These are phyloP conservation scores for Amesomyces nigricolor DNA, from an alignment of 2,329 filamentous ascomycete species.

Conservation along the genomic window DNA sequence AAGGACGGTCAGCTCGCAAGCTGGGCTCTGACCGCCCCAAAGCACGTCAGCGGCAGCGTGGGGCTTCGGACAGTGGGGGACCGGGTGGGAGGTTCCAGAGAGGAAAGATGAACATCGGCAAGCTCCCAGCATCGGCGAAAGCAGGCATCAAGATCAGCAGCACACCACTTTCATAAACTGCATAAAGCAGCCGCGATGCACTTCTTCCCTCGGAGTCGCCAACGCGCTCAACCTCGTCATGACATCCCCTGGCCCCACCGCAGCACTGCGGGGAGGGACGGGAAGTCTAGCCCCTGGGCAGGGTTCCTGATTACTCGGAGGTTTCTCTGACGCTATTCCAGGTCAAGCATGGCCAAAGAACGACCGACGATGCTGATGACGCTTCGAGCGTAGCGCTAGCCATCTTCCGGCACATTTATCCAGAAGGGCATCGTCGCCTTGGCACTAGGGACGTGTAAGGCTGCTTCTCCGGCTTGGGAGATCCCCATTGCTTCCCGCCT, in stretches of 20 bases:
- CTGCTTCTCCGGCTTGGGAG: not conserved
- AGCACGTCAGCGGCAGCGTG: constrained; percentile 6
- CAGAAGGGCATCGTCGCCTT: constrained; percentile 16
- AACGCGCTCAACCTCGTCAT: constrained; percentile 7
- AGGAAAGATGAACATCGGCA: not conserved
- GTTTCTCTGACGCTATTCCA: constrained; percentile 12
- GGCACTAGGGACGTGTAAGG: not conserved
- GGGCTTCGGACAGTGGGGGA: not conserved
- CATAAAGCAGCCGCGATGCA: constrained; percentile 9
- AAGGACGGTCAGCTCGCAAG: constrained; percentile 9
- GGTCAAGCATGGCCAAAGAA: constrained; percentile 5
- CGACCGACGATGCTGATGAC: not conserved
- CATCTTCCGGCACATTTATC: constrained; percentile 23
- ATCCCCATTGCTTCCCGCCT: not conserved
- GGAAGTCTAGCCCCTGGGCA: constrained; percentile 1
- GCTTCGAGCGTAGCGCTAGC: constrained; percentile 3
- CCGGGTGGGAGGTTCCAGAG: not conserved
- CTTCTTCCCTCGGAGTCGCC: constrained; percentile 6
- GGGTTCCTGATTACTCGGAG: constrained; percentile 12
- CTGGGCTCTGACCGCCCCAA: constrained; percentile 9
- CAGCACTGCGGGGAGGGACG: constrained; percentile 4
- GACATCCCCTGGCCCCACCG: not conserved
- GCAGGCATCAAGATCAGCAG: not conserved
- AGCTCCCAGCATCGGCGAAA: not conserved
- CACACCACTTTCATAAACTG: not conserved